Percentiles rank a stretch among this genome's conserved stretches.
phyloP scores from a whole-genome alignment of 345 rosid species.

The Raphanus raphanistrum region DNA sequence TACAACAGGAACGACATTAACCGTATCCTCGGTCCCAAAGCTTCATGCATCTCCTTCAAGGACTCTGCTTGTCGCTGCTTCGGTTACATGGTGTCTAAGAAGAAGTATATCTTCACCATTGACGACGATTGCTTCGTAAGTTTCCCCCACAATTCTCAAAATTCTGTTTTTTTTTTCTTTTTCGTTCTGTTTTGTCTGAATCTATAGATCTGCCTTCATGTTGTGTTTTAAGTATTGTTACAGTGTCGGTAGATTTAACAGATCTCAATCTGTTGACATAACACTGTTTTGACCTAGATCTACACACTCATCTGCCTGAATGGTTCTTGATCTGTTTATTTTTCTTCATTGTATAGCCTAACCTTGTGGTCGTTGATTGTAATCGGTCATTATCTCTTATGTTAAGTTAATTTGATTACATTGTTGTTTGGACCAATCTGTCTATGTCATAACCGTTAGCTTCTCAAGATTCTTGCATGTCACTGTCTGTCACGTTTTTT shows the following conservation, averaged over 20 bases:
- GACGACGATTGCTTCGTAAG: not conserved
- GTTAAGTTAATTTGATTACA: not conserved
- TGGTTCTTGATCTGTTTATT: conserved; percentile 20
- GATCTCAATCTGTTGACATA: not conserved
- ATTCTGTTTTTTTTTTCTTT: no score
- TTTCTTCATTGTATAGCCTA: not conserved
- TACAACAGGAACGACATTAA: not conserved
- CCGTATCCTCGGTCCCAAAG: not conserved
- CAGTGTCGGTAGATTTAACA: not conserved
- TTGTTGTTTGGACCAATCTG: conserved; percentile 2
- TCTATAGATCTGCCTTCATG: conserved; percentile 11
- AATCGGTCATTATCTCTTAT: not conserved
- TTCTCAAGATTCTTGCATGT: conserved; percentile 30
- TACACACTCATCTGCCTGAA: not conserved
- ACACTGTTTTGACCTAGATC: conserved; percentile 32
- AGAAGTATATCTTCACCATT: not conserved
- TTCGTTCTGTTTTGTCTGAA: not conserved
- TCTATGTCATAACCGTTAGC: conserved; percentile 21
- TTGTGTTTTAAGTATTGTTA: conserved; percentile 2
- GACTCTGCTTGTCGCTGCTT: not conserved
- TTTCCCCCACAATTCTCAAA: not conserved
- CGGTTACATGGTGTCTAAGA: not conserved
- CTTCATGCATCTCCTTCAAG: not conserved
- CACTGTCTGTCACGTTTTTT: conserved; percentile 27
- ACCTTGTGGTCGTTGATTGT: not conserved